These are phyloP conservation scores for Ophiocordyceps camponoti-leonardi DNA, from an alignment of 2,329 filamentous ascomycete species.

Conservation along the genomic window DNA sequence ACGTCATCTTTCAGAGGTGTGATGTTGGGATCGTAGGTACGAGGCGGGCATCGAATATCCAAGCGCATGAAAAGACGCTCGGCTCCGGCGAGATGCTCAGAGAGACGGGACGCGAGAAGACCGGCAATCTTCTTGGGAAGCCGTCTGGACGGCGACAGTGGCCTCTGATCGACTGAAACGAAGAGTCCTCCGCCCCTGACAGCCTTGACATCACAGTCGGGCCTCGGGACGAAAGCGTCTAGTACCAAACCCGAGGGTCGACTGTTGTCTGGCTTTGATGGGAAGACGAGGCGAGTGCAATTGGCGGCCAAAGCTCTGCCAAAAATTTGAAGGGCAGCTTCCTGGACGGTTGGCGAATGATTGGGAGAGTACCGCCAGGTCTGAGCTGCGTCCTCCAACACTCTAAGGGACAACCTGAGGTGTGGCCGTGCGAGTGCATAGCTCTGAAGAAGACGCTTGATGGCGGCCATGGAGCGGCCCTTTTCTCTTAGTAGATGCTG, in stretches of 20 bases:
- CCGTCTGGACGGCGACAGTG: conserved; percentile 36
- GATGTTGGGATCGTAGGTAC: conserved; percentile 55
- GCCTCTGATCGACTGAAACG: conserved; percentile 51
- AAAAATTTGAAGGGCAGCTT: conserved; percentile 45
- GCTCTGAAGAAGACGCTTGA: conserved; percentile 41
- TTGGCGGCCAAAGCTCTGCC: conserved; percentile 37
- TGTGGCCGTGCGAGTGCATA: conserved; percentile 50
- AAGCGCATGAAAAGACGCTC: conserved; percentile 43
- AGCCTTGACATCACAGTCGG: conserved; percentile 23
- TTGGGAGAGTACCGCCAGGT: conserved; percentile 46
- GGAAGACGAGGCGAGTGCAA: conserved; percentile 24
- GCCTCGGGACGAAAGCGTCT: conserved; percentile 39
- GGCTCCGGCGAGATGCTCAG: conserved; percentile 8
- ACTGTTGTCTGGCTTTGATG: background rate
- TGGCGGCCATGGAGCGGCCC: conserved; percentile 34
- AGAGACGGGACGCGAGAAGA: conserved; percentile 33
- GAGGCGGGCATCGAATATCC: conserved; percentile 41
- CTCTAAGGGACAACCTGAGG: conserved; percentile 42
- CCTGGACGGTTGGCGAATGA: conserved; percentile 27
- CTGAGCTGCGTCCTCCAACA: conserved; percentile 34
- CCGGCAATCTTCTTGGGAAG: conserved; percentile 40
- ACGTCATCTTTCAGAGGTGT: conserved; percentile 58
- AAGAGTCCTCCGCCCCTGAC: conserved; percentile 34
- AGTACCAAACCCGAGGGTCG: conserved; percentile 18
- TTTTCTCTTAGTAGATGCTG: conserved; percentile 39